Conservation (phyloP, 2,329 filamentous ascomycete genomes). For the Fusarium robinianum region DNA sequence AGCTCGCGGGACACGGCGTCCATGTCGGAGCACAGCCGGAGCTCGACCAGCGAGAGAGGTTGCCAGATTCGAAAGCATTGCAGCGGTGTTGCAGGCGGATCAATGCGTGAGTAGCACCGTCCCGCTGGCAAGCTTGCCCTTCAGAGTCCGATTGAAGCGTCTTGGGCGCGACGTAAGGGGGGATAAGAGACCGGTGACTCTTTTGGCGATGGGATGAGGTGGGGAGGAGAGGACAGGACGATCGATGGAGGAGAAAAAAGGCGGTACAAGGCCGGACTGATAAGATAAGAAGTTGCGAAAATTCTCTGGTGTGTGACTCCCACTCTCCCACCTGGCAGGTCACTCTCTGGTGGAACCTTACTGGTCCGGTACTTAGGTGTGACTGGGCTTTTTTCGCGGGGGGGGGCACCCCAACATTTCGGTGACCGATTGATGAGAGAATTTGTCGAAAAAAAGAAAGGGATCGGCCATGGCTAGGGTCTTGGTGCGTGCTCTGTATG, state of each 20-base stretch:
- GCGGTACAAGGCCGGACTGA: constrained; percentile 28
- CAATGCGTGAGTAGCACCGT: constrained; percentile 45
- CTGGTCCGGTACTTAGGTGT: constrained; percentile 21
- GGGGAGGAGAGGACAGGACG: constrained; percentile 10
- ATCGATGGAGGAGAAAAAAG: constrained; percentile 29
- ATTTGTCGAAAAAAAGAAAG: constrained; percentile 26
- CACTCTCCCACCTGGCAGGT: constrained; percentile 9
- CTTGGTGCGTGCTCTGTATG: constrained; percentile 4
- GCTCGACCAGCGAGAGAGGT: constrained; percentile 58
- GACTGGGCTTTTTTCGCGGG: constrained; percentile 6
- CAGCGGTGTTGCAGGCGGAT: constrained; percentile 38
- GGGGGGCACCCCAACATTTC: constrained; percentile 36
- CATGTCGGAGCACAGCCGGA: constrained; percentile 61
- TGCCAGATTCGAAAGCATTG: constrained; percentile 48
- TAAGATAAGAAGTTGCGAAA: constrained; percentile 37
- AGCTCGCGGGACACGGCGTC: constrained; percentile 53
- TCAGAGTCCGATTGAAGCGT: constrained; percentile 39
- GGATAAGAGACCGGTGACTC: constrained; percentile 35
- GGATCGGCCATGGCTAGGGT: constrained; percentile 25
- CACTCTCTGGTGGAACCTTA: constrained; percentile 13
- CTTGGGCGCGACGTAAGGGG: constrained; percentile 28
- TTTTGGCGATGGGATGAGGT: constrained; percentile 20
- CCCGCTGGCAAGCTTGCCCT: constrained; percentile 43
- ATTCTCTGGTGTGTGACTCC: constrained; percentile 34
- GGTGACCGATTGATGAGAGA: constrained; percentile 19